phyloP scores from a whole-genome alignment of 805 yeast species.

The Yamadazyma endophytica region DNA sequence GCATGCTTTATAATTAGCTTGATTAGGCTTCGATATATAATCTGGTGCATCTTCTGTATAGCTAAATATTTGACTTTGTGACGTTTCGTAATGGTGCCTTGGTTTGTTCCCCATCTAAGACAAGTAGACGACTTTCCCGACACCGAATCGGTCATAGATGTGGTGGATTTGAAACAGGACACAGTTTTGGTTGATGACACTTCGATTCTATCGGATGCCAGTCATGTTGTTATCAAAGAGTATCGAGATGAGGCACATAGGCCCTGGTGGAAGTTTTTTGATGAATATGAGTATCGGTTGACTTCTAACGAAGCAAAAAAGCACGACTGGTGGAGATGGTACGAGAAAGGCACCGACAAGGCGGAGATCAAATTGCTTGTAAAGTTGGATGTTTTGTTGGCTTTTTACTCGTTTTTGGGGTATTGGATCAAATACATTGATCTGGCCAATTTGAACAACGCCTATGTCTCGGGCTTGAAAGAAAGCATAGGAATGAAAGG shows the following conservation, averaged over 20 bases:
- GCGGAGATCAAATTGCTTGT: constrained; percentile 24
- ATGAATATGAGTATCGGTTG: constrained; percentile 27
- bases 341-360: constrained; percentile 21
- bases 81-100: constrained; percentile 12
- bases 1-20: too few relatives aligned
- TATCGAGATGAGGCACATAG: constrained; percentile 50
- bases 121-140: constrained; percentile 8
- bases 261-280: constrained; percentile 46
- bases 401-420: constrained; percentile 8
- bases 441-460: constrained; percentile 14
- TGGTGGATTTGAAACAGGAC: background rate
- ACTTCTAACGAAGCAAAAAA: constrained; percentile 14
- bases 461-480: constrained; percentile 22
- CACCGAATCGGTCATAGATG: constrained; percentile 4
- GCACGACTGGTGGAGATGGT: constrained; percentile 21
- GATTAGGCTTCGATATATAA: too few relatives aligned
- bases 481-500: constrained; percentile 33
- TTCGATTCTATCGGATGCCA: background rate
- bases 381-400: constrained; percentile 21
- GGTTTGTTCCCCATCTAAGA: constrained; percentile 15
- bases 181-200: constrained; percentile 1
- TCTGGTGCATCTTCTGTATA: too few relatives aligned
- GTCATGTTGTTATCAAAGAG: constrained; percentile 3
- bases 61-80: too few relatives aligned
- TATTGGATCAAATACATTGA: constrained; percentile 11